Conservation (phyloP, 2,329 filamentous ascomycete genomes). For the Penicillium hesseltinei region DNA sequence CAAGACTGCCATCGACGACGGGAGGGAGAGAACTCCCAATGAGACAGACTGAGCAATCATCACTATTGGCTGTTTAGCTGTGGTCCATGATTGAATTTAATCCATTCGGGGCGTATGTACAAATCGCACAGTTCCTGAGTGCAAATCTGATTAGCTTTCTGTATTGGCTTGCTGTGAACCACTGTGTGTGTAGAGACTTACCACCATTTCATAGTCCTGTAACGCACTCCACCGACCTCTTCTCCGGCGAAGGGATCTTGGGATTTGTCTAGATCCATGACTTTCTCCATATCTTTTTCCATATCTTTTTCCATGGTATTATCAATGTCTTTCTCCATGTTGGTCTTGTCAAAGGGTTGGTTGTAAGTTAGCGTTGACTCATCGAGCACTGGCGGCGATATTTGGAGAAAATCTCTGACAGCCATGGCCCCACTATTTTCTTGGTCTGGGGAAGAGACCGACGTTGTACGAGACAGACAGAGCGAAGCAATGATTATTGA, state of each 20-base stretch:
- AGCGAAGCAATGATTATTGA: not conserved
- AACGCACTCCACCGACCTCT: slow-evolving; percentile 44
- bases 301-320: not conserved
- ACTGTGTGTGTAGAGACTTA: slow-evolving; percentile 10
- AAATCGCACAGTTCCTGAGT: slow-evolving; percentile 40
- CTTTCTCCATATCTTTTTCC: not conserved
- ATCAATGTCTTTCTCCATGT: not conserved
- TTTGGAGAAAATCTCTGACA: slow-evolving; percentile 1
- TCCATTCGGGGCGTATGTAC: slow-evolving; percentile 24
- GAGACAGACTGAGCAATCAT: slow-evolving; percentile 60
- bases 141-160: not conserved
- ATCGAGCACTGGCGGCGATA: not conserved
- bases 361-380: not conserved
- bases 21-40: slow-evolving; percentile 55
- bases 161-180: not conserved
- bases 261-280: not conserved
- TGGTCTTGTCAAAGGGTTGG: not conserved
- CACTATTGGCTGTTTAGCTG: slow-evolving; percentile 28
- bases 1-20: slow-evolving; percentile 50
- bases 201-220: slow-evolving; percentile 50
- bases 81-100: not conserved
- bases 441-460: not conserved
- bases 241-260: slow-evolving; percentile 38
- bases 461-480: not conserved
- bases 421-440: not conserved